Conservation (phyloP, 176 grass and related monocot genomes). For the Avena sativa region DNA sequence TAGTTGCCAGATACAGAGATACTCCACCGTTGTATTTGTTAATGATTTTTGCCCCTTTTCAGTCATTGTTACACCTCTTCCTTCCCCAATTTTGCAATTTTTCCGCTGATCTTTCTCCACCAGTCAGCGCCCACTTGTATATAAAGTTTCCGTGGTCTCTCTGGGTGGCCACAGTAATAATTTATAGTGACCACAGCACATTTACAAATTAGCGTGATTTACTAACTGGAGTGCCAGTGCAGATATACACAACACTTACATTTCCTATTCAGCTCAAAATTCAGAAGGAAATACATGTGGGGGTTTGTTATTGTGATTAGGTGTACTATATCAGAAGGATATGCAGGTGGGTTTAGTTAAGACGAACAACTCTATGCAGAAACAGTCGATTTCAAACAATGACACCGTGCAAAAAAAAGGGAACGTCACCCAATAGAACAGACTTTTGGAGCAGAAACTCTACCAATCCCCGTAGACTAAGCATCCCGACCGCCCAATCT, state of each 20-base stretch:
- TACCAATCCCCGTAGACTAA: background rate
- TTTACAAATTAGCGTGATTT: background rate
- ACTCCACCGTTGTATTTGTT: background rate
- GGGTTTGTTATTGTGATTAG: no score
- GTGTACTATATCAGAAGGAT: no score
- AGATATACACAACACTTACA: background rate
- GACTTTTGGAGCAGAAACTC: background rate
- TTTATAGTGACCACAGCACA: background rate
- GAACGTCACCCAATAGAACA: background rate
- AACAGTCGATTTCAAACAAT: constrained; percentile 11
- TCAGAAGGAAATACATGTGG: no score
- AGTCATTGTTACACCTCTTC: background rate
- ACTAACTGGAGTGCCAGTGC: constrained; percentile 13
- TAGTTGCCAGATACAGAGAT: no score
- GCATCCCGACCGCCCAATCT: background rate
- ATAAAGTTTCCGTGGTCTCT: background rate
- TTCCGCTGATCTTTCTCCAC: background rate
- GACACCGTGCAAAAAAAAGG: background rate
- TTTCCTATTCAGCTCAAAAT: background rate
- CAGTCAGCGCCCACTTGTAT: background rate
- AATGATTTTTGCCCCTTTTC: background rate
- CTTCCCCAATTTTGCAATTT: background rate
- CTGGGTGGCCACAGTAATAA: background rate
- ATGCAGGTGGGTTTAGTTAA: background rate
- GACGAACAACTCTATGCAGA: background rate